Evolutionary conservation across 2,329 filamentous ascomycete species (phyloP), one percentile per base, ranked within the genome.

Genomic region (Rachicladosporium sp.): DNA sequence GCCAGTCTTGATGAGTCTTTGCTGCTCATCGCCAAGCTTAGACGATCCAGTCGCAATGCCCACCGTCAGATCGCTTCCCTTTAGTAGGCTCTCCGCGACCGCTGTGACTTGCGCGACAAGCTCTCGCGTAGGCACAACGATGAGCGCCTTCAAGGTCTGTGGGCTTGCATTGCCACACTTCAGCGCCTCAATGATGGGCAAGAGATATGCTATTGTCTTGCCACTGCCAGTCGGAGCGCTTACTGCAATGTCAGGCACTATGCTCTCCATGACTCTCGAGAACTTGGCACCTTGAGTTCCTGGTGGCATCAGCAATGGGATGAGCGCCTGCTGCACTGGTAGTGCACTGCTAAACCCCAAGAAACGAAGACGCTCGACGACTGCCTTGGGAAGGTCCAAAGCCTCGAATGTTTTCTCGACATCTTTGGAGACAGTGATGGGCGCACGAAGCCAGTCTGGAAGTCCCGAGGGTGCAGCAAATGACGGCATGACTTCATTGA

Each of bases 171-270:
- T 13, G 3, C 29, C 30, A 27, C 73, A 68, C 48, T 80, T 79
- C 36, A 98, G 66, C 37, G 81, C 78, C 34, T 86, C 76, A 3
- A 93, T 73, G 43, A 98, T 77, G 0, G 91, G 91, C 2, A 98
- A 65, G 1, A 89, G 76, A 54, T 98, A 98, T 0, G 89, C 82
- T 10, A 98, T 62, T 0, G 91, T 98, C 58, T 98, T 98, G 41
- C 91, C 91, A 1, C 91, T 96, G 6, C 91, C 91, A 0, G 91
- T 98, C 1, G 89, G 83, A 0, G 93, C 91, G 6, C 87, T 91
- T 2, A 98, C 80, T 33, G 93, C 80, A 4, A 98, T 62, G 58
- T 98, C 91, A 32, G 73, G 70, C 6, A 57, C 0, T n/a, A 55
- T 40, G 12, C 37, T 37, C 30, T 56, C 51, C 10, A 51, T 51